These are phyloP conservation scores for Paecilomyces niveus DNA, from an alignment of 2,329 filamentous ascomycete genomes.

Conservation along the genomic window DNA sequence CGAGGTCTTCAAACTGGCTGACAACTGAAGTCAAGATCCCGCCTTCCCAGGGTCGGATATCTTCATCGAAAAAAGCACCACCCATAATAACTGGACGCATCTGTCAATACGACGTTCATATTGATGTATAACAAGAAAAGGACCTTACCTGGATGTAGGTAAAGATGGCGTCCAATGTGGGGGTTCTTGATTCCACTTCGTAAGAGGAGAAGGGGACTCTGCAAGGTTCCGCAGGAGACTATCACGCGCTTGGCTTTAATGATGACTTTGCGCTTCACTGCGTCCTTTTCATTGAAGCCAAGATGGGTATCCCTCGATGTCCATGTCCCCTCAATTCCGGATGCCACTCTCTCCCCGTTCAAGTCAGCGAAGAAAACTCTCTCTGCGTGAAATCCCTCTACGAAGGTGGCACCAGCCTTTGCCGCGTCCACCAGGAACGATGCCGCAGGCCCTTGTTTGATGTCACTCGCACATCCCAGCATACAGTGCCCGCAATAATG, in stretches of 20 bases:
- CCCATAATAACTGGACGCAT: slow-evolving; percentile 32
- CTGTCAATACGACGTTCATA: slow-evolving; percentile 1
- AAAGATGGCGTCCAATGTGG: slow-evolving; percentile 73
- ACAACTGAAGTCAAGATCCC: slow-evolving; percentile 74
- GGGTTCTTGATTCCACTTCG: slow-evolving; percentile 74
- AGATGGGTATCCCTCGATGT: slow-evolving; percentile 60
- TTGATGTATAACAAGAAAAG: not conserved
- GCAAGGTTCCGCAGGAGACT: slow-evolving; percentile 67
- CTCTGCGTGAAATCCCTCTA: slow-evolving; percentile 73
- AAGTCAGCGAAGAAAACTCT: slow-evolving; percentile 59
- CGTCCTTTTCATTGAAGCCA: slow-evolving; percentile 45
- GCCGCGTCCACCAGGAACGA: slow-evolving; percentile 75
- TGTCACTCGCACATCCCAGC: slow-evolving; percentile 54
- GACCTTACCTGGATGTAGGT: slow-evolving; percentile 68
- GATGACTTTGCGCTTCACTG: slow-evolving; percentile 54
- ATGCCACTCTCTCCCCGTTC: slow-evolving; percentile 51
- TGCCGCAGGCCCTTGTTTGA: slow-evolving; percentile 72
- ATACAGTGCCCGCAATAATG: slow-evolving; percentile 68
- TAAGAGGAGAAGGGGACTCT: slow-evolving; percentile 67
- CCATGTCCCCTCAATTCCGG: slow-evolving; percentile 70
- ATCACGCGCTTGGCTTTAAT: slow-evolving; percentile 77
- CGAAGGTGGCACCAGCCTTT: slow-evolving; percentile 67
- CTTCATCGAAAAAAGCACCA: slow-evolving; percentile 59
- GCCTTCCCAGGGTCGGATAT: slow-evolving; percentile 66
- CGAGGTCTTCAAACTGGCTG: slow-evolving; percentile 71